These are phyloP conservation scores for Amphibolis antarctica DNA, from an alignment of 106 monocot genomes.

Conservation along the genomic window DNA sequence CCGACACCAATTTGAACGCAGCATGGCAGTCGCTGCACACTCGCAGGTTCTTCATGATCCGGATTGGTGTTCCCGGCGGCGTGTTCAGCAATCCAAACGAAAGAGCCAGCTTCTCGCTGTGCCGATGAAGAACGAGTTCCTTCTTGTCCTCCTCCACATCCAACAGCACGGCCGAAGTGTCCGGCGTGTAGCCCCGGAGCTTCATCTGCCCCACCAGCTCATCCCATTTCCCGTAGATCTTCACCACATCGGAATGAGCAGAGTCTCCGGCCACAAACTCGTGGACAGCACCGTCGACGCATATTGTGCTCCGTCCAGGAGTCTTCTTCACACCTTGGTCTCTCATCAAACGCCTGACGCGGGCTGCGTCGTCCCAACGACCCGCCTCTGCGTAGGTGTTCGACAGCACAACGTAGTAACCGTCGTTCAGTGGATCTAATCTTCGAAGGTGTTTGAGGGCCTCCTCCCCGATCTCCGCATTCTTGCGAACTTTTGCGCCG, in stretches of 20 bases:
- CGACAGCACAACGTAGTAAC: constrained; percentile 55
- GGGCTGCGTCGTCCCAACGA: constrained; percentile 33
- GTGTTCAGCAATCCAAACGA: constrained; percentile 47
- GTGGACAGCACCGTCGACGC: constrained; percentile 27
- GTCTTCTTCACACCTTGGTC: constrained; percentile 53
- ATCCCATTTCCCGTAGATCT: constrained; percentile 35
- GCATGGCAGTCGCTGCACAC: constrained; percentile 66
- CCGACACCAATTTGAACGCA: constrained; percentile 49
- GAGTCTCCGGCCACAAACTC: constrained; percentile 52
- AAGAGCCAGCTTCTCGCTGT: constrained; percentile 69
- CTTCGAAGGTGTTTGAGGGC: constrained; percentile 30
- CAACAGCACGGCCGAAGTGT: constrained; percentile 49
- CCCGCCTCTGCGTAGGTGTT: constrained; percentile 64
- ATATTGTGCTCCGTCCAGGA: constrained; percentile 47
- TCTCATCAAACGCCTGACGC: constrained; percentile 42
- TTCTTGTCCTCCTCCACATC: constrained; percentile 52
- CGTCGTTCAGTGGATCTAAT: constrained; percentile 53
- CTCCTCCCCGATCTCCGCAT: constrained; percentile 39
- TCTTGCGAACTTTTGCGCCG: constrained; percentile 45
- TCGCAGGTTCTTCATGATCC: constrained; percentile 76
- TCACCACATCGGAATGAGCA: constrained; percentile 16
- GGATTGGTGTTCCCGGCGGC: constrained; percentile 29
- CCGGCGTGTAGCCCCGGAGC: constrained; percentile 32
- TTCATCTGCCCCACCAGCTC: constrained; percentile 40
- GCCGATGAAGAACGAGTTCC: constrained; percentile 35